phyloP scores from a whole-genome alignment of 441 rosid genomes.

The Biscutella laevigata region DNA sequence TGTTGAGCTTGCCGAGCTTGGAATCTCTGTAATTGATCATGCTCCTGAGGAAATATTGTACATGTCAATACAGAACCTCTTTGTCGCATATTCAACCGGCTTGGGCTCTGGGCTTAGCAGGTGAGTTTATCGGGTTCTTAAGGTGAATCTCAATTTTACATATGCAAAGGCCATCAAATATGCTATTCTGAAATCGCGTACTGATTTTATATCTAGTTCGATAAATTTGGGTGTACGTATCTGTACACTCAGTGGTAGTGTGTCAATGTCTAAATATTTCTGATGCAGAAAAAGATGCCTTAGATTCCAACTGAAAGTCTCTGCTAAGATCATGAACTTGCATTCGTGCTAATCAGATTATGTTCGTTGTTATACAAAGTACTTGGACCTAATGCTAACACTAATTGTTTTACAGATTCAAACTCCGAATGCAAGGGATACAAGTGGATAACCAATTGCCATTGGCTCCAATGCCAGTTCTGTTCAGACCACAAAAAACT shows the following conservation, averaged over 20 bases:
- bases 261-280: conserved; percentile 4
- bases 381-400: conserved; percentile 2
- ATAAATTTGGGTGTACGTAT: background rate
- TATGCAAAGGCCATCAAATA: conserved; percentile 3
- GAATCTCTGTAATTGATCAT: conserved; percentile 86
- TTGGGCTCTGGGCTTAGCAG: conserved; percentile 87
- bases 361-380: background rate
- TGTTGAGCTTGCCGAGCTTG: conserved; percentile 88
- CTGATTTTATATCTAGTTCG: background rate
- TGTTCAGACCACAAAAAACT: conserved; percentile 83
- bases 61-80: conserved; percentile 77
- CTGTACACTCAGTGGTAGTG: background rate
- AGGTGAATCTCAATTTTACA: conserved; percentile 1
- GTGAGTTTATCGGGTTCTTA: conserved; percentile 34
- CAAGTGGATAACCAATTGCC: conserved; percentile 98
- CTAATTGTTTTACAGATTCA: conserved; percentile 47
- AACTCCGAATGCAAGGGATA: conserved; percentile 70
- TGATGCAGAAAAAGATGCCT: background rate
- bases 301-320: background rate
- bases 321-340: conserved; percentile 11
- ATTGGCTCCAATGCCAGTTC: conserved; percentile 87
- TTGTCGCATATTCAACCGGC: conserved; percentile 82
- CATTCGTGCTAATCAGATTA: conserved; percentile 1
- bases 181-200: background rate
- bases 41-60: conserved; percentile 94